A percentile compares a stretch with the other conserved stretches of the same genome.
Evolutionary conservation across 208 protist genomes (phyloP).

Genomic region (Leishmania martiniquensis): DNA sequence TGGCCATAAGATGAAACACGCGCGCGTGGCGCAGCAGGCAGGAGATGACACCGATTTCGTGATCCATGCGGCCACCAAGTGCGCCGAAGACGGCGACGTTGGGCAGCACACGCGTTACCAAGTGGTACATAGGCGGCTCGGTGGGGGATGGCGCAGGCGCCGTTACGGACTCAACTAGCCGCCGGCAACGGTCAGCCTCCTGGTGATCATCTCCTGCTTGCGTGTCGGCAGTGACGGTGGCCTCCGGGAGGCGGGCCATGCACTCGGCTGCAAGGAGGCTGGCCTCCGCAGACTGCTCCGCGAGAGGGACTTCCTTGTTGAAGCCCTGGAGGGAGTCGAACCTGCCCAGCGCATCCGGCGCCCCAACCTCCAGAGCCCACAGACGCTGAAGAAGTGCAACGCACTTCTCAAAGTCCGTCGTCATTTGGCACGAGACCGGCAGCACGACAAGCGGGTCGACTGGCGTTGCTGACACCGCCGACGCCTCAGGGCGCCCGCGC

Average conservation of each 20-base stretch:
- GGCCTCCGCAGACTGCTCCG: neutral
- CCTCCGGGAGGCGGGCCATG: neutral
- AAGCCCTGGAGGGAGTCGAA: conserved; percentile 4
- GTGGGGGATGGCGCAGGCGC: neutral
- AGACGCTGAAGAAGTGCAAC: conserved; percentile 51
- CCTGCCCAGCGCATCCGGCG: neutral
- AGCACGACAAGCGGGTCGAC: conserved; percentile 34
- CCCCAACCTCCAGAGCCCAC: conserved; percentile 17
- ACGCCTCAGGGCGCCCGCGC: neutral
- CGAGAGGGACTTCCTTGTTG: neutral
- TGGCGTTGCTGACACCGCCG: neutral
- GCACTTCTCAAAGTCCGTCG: conserved; percentile 84
- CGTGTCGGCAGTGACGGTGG: conserved; percentile 3
- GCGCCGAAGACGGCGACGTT: conserved; percentile 64
- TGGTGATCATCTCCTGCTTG: conserved; percentile 16
- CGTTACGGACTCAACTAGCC: conserved; percentile 3
- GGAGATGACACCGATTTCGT: conserved; percentile 60
- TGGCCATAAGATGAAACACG: conserved; percentile 40
- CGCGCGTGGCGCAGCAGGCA: conserved; percentile 34
- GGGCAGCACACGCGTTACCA: conserved; percentile 47
- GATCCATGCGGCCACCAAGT: conserved; percentile 79
- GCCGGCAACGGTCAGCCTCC: conserved; percentile 16
- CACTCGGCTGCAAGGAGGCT: conserved; percentile 2
- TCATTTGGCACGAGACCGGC: conserved; percentile 69
- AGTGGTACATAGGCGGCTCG: neutral